A percentile compares a stretch with the other conserved stretches of the same genome.
These are phyloP conservation scores for Tolypocladium amazonense DNA, from an alignment of 2,329 filamentous ascomycete genomes.

Conservation along the genomic window DNA sequence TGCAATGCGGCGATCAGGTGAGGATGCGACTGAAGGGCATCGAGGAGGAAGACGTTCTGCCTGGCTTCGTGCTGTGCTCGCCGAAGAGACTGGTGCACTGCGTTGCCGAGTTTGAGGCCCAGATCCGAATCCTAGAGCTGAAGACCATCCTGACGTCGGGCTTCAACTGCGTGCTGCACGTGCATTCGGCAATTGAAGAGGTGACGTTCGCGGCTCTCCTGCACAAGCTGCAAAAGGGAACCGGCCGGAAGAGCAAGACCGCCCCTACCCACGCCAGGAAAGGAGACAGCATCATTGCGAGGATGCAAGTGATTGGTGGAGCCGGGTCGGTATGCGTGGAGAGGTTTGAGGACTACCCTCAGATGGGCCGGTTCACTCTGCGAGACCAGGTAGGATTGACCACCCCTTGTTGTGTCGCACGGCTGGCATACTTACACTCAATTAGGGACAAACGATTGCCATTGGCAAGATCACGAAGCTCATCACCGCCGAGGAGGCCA, in stretches of 20 bases:
- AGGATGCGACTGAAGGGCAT: slow-evolving; percentile 85
- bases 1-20: slow-evolving; percentile 89
- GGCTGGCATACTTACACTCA: slow-evolving; percentile 1
- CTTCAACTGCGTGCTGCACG: slow-evolving; percentile 96
- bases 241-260: slow-evolving; percentile 83
- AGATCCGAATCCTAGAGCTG: slow-evolving; percentile 89
- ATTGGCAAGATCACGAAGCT: slow-evolving; percentile 99
- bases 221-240: slow-evolving; percentile 94
- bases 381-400: slow-evolving; percentile 62
- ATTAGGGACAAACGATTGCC: slow-evolving; percentile 92
- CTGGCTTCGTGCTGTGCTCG: slow-evolving; percentile 92
- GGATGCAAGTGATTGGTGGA: slow-evolving; percentile 76
- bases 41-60: slow-evolving; percentile 93
- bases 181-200: slow-evolving; percentile 95
- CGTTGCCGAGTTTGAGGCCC: slow-evolving; percentile 83
- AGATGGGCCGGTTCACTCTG: slow-evolving; percentile 83
- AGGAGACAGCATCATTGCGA: slow-evolving; percentile 78
- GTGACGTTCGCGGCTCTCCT: slow-evolving; percentile 82
- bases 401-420: neutral
- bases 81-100: slow-evolving; percentile 89
- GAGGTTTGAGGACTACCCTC: slow-evolving; percentile 89
- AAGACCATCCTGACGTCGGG: slow-evolving; percentile 90
- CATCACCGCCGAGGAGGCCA: slow-evolving; percentile 27
- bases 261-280: slow-evolving; percentile 83
- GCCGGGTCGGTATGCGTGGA: slow-evolving; percentile 87